Evolutionary conservation across 176 grass and related monocot species (phyloP).

Genomic region (Pontederia crassipes): DNA sequence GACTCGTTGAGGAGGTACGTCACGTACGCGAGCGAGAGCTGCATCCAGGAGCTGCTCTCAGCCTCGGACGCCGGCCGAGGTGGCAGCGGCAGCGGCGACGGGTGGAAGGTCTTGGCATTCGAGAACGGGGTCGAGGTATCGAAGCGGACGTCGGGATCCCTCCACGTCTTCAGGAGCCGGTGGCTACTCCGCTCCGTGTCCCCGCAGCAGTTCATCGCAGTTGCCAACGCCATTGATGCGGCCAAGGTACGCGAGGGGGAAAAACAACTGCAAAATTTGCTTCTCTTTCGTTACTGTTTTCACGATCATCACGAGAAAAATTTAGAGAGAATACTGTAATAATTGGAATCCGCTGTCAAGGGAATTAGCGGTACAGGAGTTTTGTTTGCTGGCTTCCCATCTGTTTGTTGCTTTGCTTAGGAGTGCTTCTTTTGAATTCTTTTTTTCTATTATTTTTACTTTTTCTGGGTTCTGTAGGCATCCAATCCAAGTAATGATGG

Average conservation of each 20-base stretch:
- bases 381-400: no score
- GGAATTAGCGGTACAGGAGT: no score
- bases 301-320: no score
- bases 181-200: slow-evolving; percentile 77
- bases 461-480: no score
- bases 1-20: slow-evolving; percentile 84
- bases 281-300: no score
- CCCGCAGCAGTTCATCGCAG: slow-evolving; percentile 79
- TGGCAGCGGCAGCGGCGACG: slow-evolving; percentile 20
- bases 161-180: slow-evolving; percentile 73
- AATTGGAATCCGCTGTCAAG: no score
- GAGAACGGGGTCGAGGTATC: slow-evolving; percentile 91
- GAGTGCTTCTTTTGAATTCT: no score
- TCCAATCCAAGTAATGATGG: no score
- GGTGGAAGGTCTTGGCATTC: slow-evolving; percentile 82
- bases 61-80: slow-evolving; percentile 56
- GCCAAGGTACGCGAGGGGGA: slow-evolving; percentile 47
- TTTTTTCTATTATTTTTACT: no score
- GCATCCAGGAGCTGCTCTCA: slow-evolving; percentile 91
- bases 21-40: slow-evolving; percentile 85
- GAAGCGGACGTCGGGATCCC: slow-evolving; percentile 37
- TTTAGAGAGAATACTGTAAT: no score
- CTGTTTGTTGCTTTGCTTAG: no score
- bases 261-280: no score
- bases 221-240: slow-evolving; percentile 84